A percentile compares a stretch with the other conserved stretches of the same genome.
These are phyloP conservation scores for Boletus pseudopeckii DNA, from an alignment of 768 basidiomycete genomes.

Conservation along the genomic window DNA sequence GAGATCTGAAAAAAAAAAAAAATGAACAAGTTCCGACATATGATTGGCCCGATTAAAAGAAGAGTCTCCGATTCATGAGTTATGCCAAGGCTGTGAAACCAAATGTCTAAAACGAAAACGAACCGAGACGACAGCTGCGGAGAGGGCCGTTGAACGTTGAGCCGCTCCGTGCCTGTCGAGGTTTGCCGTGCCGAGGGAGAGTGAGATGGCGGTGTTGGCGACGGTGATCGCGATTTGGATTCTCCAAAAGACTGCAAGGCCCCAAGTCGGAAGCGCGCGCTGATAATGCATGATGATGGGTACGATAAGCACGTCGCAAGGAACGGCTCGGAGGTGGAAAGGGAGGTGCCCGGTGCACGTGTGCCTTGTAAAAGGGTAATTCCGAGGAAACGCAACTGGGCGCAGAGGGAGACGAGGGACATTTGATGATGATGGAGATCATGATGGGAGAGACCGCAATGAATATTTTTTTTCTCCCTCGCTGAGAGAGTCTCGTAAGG, in stretches of 20 bases:
- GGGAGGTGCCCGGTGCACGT: conserved; percentile 1
- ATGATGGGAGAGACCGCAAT: not conserved
- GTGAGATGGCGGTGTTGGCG: not conserved
- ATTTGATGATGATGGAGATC: too few species aligned
- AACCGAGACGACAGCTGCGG: not conserved
- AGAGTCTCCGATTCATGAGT: not conserved
- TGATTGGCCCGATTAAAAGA: not conserved
- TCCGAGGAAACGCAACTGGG: conserved; percentile 2
- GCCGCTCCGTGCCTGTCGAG: not conserved
- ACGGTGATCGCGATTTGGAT: not conserved
- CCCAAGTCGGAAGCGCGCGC: not conserved
- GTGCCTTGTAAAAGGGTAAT: not conserved
- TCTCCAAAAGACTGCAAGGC: not conserved
- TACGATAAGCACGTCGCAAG: not conserved
- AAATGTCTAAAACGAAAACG: not conserved
- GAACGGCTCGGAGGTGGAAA: not conserved
- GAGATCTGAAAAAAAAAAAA: not conserved
- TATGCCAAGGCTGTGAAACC: not conserved
- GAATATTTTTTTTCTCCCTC: not conserved
- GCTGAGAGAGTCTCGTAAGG: conserved; percentile 6
- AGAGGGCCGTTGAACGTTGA: not conserved
- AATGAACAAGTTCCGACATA: too few species aligned
- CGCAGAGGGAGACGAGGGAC: not conserved
- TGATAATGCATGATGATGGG: too few species aligned
- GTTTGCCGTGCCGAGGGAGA: not conserved